Percentiles rank a stretch among this genome's conserved stretches.
Conservation (phyloP, 2,329 filamentous ascomycete species). For the Alternaria longipes region DNA sequence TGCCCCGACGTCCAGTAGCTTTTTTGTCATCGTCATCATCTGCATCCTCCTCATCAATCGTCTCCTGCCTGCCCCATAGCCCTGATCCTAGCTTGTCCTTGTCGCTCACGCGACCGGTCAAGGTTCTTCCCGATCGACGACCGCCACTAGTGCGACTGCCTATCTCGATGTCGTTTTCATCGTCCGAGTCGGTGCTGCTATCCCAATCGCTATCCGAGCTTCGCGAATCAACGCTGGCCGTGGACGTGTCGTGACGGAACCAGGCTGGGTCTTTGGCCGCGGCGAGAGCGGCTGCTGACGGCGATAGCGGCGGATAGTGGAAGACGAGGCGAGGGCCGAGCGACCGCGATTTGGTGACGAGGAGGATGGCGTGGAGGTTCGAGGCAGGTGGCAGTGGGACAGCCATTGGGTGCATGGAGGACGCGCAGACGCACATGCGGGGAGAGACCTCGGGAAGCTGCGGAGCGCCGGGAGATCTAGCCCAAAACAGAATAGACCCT, state of each 20-base stretch:
- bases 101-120: conserved; percentile 40
- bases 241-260: conserved; percentile 51
- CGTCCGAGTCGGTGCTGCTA: conserved; percentile 47
- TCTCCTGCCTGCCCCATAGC: conserved; percentile 48
- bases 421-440: conserved; percentile 9
- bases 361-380: conserved; percentile 52
- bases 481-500: conserved; percentile 4
- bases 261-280: conserved; percentile 46
- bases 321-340: conserved; percentile 54
- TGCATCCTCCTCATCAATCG: conserved; percentile 48
- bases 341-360: conserved; percentile 52
- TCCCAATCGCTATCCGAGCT: conserved; percentile 51
- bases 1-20: conserved; percentile 18
- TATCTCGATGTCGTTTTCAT: conserved; percentile 45
- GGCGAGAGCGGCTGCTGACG: conserved; percentile 46
- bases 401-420: conserved; percentile 32
- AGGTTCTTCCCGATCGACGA: conserved; percentile 41
- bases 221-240: conserved; percentile 45
- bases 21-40: conserved; percentile 28
- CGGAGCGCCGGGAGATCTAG: conserved; percentile 31
- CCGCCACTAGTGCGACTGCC: conserved; percentile 49
- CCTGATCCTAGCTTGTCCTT: conserved; percentile 36
- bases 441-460: conserved; percentile 10
- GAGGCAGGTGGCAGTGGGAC: conserved; percentile 47
- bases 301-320: conserved; percentile 53